Base-by-base conservation (phyloP, 2,329 filamentous ascomycete genomes). In the Thermoascus crustaceus region DNA sequence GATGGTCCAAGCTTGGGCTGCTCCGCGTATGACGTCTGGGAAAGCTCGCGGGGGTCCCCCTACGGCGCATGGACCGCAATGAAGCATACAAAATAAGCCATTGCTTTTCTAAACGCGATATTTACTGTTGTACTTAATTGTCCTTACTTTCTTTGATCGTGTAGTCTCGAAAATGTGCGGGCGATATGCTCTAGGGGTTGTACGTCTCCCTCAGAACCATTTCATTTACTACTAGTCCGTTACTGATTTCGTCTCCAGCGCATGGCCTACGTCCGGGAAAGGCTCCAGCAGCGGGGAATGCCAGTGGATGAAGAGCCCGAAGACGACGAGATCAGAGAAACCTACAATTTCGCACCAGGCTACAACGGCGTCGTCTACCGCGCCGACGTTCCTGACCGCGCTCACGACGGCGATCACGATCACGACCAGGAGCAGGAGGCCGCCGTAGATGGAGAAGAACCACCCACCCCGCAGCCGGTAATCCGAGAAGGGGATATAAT, bases 281-380 rank as follows among this genome's bases (percentile, higher is more conserved):
- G 82, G 56, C 68, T 95, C 5, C 73, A 84, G 50, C 72, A 86
- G 22, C 74, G 86, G 48, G 71, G 80, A 42, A 84, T 94, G 76
- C 73, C 72, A 2, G 77, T 85, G 2, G 71, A 80, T 38, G 76
- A 86, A 38, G 77, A 75, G 1, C 84, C 85, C 0, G 73, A 75
- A 3, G 85, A 94, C 47, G 76, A 85, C 11, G 74, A 67, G 30
- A 64, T 78, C 21, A 75, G 83, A 23, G 82, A 85, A 53, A 86
- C 76, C 22, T 94, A 93, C 66, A 96, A 96, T 58, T 93, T 98
- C 55, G 86, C 89, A 0, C 91, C 91, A 0, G 84, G 88, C 0
- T 84, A 86, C 42, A 73, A 82, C 52, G 89, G 91, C 21, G 69
- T 91, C 16, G 84, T 96, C 17, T 94, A 94, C 56, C 78, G 87